Evolutionary conservation across 345 rosid genomes (phyloP), one percentile per base, ranked within the genome.

Genomic region (Raphanus raphanistrum): DNA sequence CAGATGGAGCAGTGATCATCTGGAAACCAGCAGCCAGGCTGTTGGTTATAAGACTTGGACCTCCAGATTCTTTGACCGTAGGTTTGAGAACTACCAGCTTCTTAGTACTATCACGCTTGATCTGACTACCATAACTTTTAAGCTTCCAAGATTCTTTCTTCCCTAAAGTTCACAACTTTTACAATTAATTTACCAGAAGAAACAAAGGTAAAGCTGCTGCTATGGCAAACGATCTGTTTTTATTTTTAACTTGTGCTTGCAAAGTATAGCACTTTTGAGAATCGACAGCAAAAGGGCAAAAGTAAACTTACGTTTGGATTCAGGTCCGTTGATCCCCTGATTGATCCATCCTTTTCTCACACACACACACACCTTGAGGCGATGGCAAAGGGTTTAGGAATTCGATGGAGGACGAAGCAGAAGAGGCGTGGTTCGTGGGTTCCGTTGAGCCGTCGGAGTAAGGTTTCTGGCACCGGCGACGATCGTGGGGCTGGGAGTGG

Each of bases 81-180:
- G 92, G 91, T 79, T 94, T 94, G 67, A 94, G 96, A 80, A 94
- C 85, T 59, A 89, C 84, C 38, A 92, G 89, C 84, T 94, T 92
- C 84, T 90, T 90, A 25, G 75, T 65, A 66, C 76, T 65, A 64
- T 90, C 97, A 69, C 89, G 67, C 83, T 88, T 21, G 21, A 21
- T 21, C 21, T 35, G 32, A 29, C 32, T 87, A 69, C 84, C 81
- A 58, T 63, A 81, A 27, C 1, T 52, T 26, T 16, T 10, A 69
- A 4, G 32, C 32, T 17, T 58, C 57, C 31, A 33, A 70, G 64
- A 25, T 6, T 17, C 29, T 6, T 36, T 28, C 73, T 43, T 67
- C 25, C 79, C 79, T 75, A 59, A 64, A 26, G 25, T 5, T 66
- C 16, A 59, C 66, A 64, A 35, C 55, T 21, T 38, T 28, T 38